phyloP scores from a whole-genome alignment of 2,329 filamentous ascomycete species.

The Seiridium cupressi region DNA sequence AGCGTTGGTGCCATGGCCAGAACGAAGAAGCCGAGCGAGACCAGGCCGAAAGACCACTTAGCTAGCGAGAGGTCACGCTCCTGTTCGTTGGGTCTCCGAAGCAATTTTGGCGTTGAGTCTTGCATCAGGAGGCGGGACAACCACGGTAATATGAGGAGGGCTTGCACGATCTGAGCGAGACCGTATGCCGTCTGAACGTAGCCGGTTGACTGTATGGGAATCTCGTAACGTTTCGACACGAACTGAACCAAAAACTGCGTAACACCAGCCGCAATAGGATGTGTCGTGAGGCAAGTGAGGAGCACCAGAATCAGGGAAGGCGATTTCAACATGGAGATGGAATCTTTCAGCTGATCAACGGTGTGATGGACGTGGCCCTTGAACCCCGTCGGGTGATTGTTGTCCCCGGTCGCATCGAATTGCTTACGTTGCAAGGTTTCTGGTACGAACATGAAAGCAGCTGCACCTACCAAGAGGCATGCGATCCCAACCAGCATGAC shows the following conservation, averaged over 20 bases:
- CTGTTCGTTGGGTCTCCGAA: constrained; percentile 20
- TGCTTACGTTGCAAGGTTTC: constrained; percentile 12
- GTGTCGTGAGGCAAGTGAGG: constrained; percentile 8
- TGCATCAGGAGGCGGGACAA: constrained; percentile 18
- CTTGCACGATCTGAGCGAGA: constrained; percentile 21
- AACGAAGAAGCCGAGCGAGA: constrained; percentile 19
- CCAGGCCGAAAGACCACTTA: constrained; percentile 21
- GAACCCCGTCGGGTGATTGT: not conserved
- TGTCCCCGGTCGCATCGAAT: not conserved
- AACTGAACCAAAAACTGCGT: constrained; percentile 25
- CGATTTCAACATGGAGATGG: constrained; percentile 10
- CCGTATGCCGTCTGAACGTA: constrained; percentile 29
- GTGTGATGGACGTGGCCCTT: not conserved
- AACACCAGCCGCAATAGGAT: constrained; percentile 7
- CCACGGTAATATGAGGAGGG: constrained; percentile 25
- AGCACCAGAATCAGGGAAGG: constrained; percentile 15
- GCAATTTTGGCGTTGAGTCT: constrained; percentile 14
- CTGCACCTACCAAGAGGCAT: not conserved
- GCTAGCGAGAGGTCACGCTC: constrained; percentile 25
- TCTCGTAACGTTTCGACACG: constrained; percentile 27
- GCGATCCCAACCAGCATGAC: not conserved
- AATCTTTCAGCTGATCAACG: constrained; percentile 7
- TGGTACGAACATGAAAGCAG: constrained; percentile 12
- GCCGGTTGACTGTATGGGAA: constrained; percentile 25
- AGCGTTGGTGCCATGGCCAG: constrained; percentile 24